phyloP scores from a whole-genome alignment of 441 rosid genomes.

The Gossypium laxum region DNA sequence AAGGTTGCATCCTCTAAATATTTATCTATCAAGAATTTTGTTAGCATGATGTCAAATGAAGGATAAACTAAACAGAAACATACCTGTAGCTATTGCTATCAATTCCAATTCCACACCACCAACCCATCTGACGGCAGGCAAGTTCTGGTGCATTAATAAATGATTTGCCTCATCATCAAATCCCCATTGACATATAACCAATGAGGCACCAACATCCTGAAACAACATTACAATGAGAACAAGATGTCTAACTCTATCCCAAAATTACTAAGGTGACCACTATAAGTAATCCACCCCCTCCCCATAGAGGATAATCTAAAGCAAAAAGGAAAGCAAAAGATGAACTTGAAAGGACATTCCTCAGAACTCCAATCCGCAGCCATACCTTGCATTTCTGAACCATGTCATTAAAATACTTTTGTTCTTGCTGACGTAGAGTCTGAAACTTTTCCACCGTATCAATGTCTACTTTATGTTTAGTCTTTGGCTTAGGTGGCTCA shows the following conservation, averaged over 20 bases:
- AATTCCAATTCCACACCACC: slow-evolving; percentile 98
- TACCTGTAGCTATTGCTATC: slow-evolving; percentile 95
- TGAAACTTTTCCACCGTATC: slow-evolving; percentile 93
- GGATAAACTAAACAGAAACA: slow-evolving; percentile 10
- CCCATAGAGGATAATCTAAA: background rate
- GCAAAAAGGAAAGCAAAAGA: background rate
- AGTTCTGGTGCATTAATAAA: slow-evolving; percentile 78
- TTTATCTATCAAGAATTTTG: background rate
- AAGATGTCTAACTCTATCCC: background rate
- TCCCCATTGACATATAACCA: slow-evolving; percentile 99
- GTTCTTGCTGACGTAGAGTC: slow-evolving; percentile 79
- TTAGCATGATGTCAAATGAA: background rate
- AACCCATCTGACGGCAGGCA: slow-evolving; percentile 99
- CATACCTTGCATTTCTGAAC: slow-evolving; percentile 91
- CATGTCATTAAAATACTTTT: slow-evolving; percentile 88
- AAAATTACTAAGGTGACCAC: background rate
- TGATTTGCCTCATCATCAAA: slow-evolving; percentile 98
- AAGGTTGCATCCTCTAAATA: background rate
- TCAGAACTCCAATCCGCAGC: background rate
- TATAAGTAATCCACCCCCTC: background rate
- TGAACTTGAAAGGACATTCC: background rate
- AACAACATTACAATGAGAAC: slow-evolving; percentile 4
- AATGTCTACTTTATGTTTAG: slow-evolving; percentile 96
- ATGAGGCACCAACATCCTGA: slow-evolving; percentile 93
- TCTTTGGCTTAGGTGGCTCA: slow-evolving; percentile 97